phyloP scores from a whole-genome alignment of 768 basidiomycete species.

The Boletus pseudopeckii region DNA sequence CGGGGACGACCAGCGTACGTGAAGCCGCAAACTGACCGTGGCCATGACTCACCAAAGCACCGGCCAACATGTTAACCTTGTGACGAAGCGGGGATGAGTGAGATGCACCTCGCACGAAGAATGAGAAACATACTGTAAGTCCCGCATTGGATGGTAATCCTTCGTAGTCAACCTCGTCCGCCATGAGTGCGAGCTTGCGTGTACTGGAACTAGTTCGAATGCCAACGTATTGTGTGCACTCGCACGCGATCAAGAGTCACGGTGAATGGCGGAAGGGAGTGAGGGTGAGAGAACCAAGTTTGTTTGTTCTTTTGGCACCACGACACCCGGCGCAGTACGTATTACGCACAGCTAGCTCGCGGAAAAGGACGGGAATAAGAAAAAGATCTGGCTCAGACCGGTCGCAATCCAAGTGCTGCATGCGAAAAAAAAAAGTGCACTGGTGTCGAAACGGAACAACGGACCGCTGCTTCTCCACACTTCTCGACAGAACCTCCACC shows the following conservation, averaged over 20 bases:
- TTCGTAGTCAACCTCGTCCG: constrained; percentile 60
- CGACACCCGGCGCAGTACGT: neutral
- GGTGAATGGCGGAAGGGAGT: neutral
- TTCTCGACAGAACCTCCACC: neutral
- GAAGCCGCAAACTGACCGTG: neutral
- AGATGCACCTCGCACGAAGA: constrained; percentile 10
- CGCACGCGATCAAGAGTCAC: constrained; percentile 1
- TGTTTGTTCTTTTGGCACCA: neutral
- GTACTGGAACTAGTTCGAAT: constrained; percentile 3
- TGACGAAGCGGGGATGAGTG: constrained; percentile 9
- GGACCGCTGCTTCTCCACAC: neutral
- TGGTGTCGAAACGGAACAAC: constrained; percentile 3
- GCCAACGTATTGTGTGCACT: constrained; percentile 5
- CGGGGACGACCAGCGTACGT: neutral
- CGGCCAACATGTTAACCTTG: constrained; percentile 96
- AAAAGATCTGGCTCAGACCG: neutral
- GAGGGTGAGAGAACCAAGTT: constrained; percentile 6
- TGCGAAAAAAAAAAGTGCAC: constrained; percentile 4
- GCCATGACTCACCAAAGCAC: constrained; percentile 73
- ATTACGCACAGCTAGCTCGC: neutral
- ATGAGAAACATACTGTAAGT: constrained; percentile 49
- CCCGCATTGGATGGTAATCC: constrained; percentile 72
- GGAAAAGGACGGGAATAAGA: neutral
- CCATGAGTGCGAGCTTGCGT: constrained; percentile 26
- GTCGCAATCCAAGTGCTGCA: neutral